A percentile compares a stretch with the other conserved stretches of the same genome.
Conservation (phyloP, 2,329 filamentous ascomycete species). For the Colletotrichum graminicola region DNA sequence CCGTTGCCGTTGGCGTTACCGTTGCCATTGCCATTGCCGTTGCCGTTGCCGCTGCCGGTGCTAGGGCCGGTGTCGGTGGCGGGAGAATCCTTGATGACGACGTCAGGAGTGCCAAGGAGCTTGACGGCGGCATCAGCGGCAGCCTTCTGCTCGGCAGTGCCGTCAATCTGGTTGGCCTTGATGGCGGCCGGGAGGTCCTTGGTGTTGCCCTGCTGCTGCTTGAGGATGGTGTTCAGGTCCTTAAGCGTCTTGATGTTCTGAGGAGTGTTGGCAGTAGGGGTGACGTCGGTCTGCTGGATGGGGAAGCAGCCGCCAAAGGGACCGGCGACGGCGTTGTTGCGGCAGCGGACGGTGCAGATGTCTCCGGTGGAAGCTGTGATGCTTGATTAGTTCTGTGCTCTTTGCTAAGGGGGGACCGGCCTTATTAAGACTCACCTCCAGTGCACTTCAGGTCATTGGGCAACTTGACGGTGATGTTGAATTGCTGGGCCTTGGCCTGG, state of each 20-base stretch:
- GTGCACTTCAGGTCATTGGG: conserved; percentile 62
- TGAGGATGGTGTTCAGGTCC: conserved; percentile 57
- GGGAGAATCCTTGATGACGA: conserved; percentile 50
- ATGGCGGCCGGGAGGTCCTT: conserved; percentile 59
- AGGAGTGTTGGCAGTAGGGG: conserved; percentile 57
- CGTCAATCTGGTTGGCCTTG: conserved; percentile 58
- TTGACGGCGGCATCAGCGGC: conserved; percentile 55
- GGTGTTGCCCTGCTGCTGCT: conserved; percentile 64
- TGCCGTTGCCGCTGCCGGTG: conserved; percentile 37
- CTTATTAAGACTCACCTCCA: conserved; percentile 57
- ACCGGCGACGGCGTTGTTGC: conserved; percentile 68
- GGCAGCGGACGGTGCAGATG: conserved; percentile 69
- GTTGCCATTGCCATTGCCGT: background rate
- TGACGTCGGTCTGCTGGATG: conserved; percentile 65
- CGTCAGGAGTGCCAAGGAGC: conserved; percentile 48
- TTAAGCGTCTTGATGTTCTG: conserved; percentile 60
- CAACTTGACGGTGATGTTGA: conserved; percentile 68
- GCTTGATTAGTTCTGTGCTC: conserved; percentile 24
- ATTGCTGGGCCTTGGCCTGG: conserved; percentile 66
- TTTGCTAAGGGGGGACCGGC: background rate
- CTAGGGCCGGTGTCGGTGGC: conserved; percentile 33
- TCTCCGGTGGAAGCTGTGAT: conserved; percentile 66
- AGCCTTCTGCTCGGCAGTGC: conserved; percentile 46
- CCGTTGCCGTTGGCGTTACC: conserved; percentile 1
- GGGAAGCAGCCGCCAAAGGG: conserved; percentile 71